Percentiles rank a stretch among this genome's conserved stretches.
Evolutionary conservation across 768 basidiomycete species (phyloP).

Genomic region (Suillus spraguei): DNA sequence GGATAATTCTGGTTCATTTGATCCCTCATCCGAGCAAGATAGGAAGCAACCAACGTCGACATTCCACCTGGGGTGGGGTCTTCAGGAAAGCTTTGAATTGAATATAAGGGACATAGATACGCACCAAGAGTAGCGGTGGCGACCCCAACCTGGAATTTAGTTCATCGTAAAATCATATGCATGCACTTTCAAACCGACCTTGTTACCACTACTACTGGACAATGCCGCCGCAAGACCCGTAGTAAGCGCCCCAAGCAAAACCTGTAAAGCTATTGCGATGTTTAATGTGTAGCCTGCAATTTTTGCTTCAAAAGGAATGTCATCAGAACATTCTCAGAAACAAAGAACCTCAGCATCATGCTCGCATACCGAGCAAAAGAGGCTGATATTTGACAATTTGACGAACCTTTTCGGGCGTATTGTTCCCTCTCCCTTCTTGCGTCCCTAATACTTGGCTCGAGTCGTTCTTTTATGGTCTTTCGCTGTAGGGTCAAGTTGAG

Average conservation of each 20-base stretch:
- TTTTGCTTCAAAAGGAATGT: conserved; percentile 26
- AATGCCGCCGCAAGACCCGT: conserved; percentile 60
- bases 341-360: too few relatives aligned
- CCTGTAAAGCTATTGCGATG: conserved; percentile 62
- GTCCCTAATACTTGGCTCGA: conserved; percentile 53
- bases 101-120: conserved; percentile 13
- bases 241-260: conserved; percentile 65
- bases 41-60: conserved; percentile 69
- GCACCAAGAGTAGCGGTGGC: conserved; percentile 39
- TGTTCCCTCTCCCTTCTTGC: conserved; percentile 50
- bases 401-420: conserved; percentile 46
- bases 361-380: conserved; percentile 10
- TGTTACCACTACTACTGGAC: conserved; percentile 37
- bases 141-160: conserved; percentile 31
- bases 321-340: conserved; percentile 9
- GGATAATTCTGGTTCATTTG: conserved; percentile 71
- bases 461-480: conserved; percentile 51
- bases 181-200: conserved; percentile 34
- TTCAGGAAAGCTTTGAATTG: conserved; percentile 5
- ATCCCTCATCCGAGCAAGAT: conserved; percentile 71
- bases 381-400: not conserved
- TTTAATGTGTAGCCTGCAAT: conserved; percentile 39
- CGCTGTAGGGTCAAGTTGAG: conserved; percentile 17
- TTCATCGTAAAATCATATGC: not conserved
- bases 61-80: conserved; percentile 48